Base-by-base conservation (phyloP, 768 basidiomycete genomes). In the Rhizopogon vulgaris region DNA sequence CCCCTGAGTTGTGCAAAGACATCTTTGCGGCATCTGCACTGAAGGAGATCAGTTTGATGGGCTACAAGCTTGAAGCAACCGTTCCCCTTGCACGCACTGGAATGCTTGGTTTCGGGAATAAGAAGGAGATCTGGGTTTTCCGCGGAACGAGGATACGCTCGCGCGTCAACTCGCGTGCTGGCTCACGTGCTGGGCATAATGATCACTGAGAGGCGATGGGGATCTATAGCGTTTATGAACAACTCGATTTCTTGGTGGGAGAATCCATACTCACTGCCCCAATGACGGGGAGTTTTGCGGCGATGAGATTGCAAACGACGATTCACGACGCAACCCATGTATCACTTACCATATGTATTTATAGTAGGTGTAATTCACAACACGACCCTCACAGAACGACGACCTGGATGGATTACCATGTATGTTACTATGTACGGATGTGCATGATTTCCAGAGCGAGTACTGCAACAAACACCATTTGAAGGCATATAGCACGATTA, bases 51-150 rank as follows among this genome's bases (percentile, higher is more conserved):
- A 73, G 69, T 56, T 66, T 69, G 18, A 67, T 80, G 50, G 78
- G 82, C 10, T 90, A 78, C 64, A 74, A 76, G 43, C 76, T 90
- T 12, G 80, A 84, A 56, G 83, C 85, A 2, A 78, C 83, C 18
- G 66, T 90, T n/a, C 78, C 82, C 0, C 74, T 90, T 60, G 80
- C 74, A 1, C 60, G 67, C 5, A 52, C 60, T 10, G 70, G 71
- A 4, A 55, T 73, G 27, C 58, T 75, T 43, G 69, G 71, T 22
- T 60, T 78, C 24, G 66, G 71, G 14, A 60, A 66, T 14, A 73
- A 75, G 52, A 78, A 73, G 59, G 86, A 88, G 63, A 58, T 86
- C 14, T 79, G 86, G 70, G 72, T 89, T 24, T 87, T 89, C 71
- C 77, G 76, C 57, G 73, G 82, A 46, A 58, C 49, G 37, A 60